phyloP scores from a whole-genome alignment of 306 rosid species.

The Chamaecrista fasciculata region DNA sequence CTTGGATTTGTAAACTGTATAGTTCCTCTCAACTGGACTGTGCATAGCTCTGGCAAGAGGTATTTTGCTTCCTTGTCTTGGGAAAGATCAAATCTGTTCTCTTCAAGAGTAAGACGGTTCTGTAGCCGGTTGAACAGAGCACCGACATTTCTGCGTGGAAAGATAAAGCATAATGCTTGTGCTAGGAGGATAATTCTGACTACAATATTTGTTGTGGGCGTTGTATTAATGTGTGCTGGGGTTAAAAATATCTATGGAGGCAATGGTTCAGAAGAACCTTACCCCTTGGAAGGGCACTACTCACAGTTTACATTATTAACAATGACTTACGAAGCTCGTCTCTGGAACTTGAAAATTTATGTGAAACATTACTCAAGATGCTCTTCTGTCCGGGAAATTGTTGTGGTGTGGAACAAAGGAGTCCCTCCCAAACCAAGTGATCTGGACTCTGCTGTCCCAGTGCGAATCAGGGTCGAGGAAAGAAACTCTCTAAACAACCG shows the following conservation, averaged over 20 bases:
- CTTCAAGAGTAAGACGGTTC: conserved; percentile 65
- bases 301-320: conserved; percentile 92
- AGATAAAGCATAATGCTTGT: conserved; percentile 69
- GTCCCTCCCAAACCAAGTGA: conserved; percentile 68
- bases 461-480: conserved; percentile 75
- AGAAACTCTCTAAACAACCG: conserved; percentile 84
- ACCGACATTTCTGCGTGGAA: conserved; percentile 63
- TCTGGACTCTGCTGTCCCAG: conserved; percentile 86
- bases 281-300: conserved; percentile 65
- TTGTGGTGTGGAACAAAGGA: conserved; percentile 99
- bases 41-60: conserved; percentile 60
- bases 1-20: conserved; percentile 85
- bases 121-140: conserved; percentile 81
- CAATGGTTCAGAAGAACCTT: conserved; percentile 88
- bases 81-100: conserved; percentile 66
- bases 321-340: conserved; percentile 96
- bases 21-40: conserved; percentile 77
- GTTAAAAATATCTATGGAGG: conserved; percentile 80
- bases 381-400: conserved; percentile 87
- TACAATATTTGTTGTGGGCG: conserved; percentile 54
- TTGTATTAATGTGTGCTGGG: conserved; percentile 73
- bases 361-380: conserved; percentile 92
- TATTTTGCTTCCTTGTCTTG: conserved; percentile 50
- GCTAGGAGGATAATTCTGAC: conserved; percentile 78
- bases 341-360: conserved; percentile 94